Evolutionary conservation across 106 monocot genomes (phyloP).

Genomic region (Dendrobium nobile): DNA sequence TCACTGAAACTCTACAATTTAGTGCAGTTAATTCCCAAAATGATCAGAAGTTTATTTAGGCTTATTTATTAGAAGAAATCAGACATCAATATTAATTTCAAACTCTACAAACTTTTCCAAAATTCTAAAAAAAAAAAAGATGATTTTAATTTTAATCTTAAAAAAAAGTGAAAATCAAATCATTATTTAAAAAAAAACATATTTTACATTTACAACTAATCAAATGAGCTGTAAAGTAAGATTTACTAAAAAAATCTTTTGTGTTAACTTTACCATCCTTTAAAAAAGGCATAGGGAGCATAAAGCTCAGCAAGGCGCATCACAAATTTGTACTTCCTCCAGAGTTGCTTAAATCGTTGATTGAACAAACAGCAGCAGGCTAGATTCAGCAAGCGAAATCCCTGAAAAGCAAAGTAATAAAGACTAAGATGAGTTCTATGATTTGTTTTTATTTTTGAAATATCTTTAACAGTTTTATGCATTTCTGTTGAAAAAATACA

Average conservation of each 20-base stretch:
- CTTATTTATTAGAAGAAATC: no score
- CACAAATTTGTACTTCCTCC: conserved; percentile 29
- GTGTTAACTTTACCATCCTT: conserved; percentile 16
- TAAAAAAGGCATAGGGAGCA: conserved; percentile 40
- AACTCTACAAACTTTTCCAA: no score
- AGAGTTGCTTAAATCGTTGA: conserved; percentile 12
- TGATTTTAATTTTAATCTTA: no score
- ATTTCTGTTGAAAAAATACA: neutral
- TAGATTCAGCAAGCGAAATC: conserved; percentile 23
- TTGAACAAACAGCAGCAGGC: conserved; percentile 21
- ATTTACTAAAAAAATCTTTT: neutral
- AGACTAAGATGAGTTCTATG: neutral
- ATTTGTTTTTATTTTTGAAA: neutral
- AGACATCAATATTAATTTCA: no score
- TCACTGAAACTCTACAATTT: no score
- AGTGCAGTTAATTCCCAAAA: no score
- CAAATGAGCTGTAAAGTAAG: no score
- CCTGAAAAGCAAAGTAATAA: conserved; percentile 1
- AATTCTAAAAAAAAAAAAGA: no score
- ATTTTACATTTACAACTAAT: no score
- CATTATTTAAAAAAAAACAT: no score
- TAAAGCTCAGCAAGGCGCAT: conserved; percentile 41
- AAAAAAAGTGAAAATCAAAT: no score
- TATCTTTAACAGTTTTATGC: neutral
- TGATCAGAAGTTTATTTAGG: no score